Percentiles rank a stretch among this genome's conserved stretches.
These are phyloP conservation scores for Choiromyces venosus DNA, from an alignment of 495 filamentous ascomycete genomes.

Conservation along the genomic window DNA sequence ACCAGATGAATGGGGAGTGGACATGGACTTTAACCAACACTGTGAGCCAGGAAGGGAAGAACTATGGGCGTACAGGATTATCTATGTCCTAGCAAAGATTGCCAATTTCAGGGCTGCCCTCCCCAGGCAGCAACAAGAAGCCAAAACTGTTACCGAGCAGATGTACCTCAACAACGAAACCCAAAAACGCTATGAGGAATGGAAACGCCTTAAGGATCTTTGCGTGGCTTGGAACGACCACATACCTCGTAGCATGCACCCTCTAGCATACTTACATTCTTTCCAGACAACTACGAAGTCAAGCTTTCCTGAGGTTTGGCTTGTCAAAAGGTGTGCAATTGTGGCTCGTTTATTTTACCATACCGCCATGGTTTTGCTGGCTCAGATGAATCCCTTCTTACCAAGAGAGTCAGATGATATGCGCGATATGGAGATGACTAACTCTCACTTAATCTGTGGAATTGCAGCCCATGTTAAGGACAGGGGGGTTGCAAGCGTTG, in stretches of 20 bases:
- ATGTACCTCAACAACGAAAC: constrained; percentile 45
- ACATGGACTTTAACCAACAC: constrained; percentile 62
- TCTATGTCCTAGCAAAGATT: constrained; percentile 86
- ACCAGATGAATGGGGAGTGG: constrained; percentile 84
- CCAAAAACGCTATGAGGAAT: constrained; percentile 65
- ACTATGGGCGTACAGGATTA: constrained; percentile 82
- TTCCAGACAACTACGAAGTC: constrained; percentile 64
- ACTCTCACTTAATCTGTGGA: constrained; percentile 78
- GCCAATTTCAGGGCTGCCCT: constrained; percentile 70
- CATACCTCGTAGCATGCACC: constrained; percentile 79
- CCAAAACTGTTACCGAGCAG: constrained; percentile 57
- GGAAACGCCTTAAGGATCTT: constrained; percentile 65
- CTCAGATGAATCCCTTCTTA: constrained; percentile 66
- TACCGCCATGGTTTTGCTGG: constrained; percentile 71
- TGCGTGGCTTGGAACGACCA: constrained; percentile 75
- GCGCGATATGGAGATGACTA: constrained; percentile 59
- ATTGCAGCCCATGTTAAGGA: constrained; percentile 82
- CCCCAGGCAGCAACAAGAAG: constrained; percentile 45
- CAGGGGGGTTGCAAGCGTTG: constrained; percentile 67
- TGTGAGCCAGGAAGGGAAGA: constrained; percentile 59
- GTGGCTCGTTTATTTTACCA: constrained; percentile 89
- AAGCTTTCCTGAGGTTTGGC: constrained; percentile 81
- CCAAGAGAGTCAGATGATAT: constrained; percentile 59
- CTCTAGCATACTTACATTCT: constrained; percentile 67
- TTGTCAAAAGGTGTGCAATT: constrained; percentile 73